These are phyloP conservation scores for Leucocoprinus leucothites DNA, from an alignment of 768 basidiomycete species.

Conservation along the genomic window DNA sequence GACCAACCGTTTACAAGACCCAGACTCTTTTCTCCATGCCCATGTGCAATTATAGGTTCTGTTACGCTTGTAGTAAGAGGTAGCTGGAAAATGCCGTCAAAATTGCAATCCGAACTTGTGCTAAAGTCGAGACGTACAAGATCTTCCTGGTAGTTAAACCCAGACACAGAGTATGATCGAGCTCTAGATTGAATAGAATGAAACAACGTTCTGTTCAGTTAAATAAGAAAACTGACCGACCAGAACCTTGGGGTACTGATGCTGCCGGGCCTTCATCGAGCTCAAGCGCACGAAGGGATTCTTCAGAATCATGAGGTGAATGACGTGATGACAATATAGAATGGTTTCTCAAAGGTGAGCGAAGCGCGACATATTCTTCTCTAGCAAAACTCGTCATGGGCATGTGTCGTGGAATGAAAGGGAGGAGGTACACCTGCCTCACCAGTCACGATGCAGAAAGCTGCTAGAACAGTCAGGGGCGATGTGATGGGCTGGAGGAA, in stretches of 20 bases:
- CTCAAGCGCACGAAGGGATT: slow-evolving; percentile 78
- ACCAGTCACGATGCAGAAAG: not conserved
- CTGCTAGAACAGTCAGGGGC: not conserved
- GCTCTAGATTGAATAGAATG: slow-evolving; percentile 23
- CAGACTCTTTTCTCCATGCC: slow-evolving; percentile 68
- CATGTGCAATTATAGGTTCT: slow-evolving; percentile 53
- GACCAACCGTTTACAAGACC: slow-evolving; percentile 70
- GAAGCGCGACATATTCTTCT: slow-evolving; percentile 44
- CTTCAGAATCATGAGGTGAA: slow-evolving; percentile 57
- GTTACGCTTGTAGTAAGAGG: slow-evolving; percentile 77
- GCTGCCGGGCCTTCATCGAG: slow-evolving; percentile 58
- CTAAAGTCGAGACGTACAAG: slow-evolving; percentile 29
- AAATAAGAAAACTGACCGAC: slow-evolving; percentile 26
- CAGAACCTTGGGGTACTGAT: slow-evolving; percentile 25
- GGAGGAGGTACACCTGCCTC: not conserved
- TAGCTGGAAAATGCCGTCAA: slow-evolving; percentile 29
- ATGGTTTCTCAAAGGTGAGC: slow-evolving; percentile 38
- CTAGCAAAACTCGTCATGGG: slow-evolving; percentile 37
- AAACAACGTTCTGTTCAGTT: not conserved
- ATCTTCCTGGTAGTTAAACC: slow-evolving; percentile 78
- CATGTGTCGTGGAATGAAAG: not conserved
- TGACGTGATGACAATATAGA: slow-evolving; percentile 38
- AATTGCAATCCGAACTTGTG: not conserved
- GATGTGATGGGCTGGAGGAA: not conserved
- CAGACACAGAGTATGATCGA: slow-evolving; percentile 67